Base-by-base conservation (phyloP, 179 eudicot genomes). In the Beta corolliflora region DNA sequence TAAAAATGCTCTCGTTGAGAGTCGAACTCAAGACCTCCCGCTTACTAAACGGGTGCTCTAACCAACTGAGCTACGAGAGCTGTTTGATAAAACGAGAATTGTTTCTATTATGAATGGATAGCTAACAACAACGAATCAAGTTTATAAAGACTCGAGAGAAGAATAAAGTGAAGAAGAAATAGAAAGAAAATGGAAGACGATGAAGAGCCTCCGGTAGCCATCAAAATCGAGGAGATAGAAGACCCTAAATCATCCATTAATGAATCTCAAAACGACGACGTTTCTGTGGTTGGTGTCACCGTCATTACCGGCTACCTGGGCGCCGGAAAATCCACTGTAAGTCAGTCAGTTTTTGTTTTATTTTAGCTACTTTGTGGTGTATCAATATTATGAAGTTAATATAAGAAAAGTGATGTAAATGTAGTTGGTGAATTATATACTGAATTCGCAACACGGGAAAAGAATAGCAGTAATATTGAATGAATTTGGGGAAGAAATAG, bases 241-340 rank as follows among this genome's bases (percentile, higher is more conserved):
- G 55, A 25, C 60, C 53, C 29, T 5, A 74, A 69, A 0, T 78
- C 69, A 73, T 74, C 85, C 72, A 79, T 77, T 64, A 75, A 77
- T 48, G 67, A 12, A 25, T 83, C 56, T 2, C 80, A 76, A 65
- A 84, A 71, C 81, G 86, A 73, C 65, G 88, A 77, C 41, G 85
- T 80, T 55, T 77, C 88, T n/a, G 96, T 93, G 48, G 98, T 94
- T 59, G 97, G 97, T 70, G 97, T 95, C 23, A 93, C 98, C 73
- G 97, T 95, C 81, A 91, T 95, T 83, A 93, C 97, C 50, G 98
- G 97, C 45, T 95, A 95, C 84, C 94, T 95, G 83, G 97, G 98
- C 53, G 97, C 97, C 79, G 98, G 97, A 50, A 95, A 95, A 86
- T 95, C 98, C 73, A 95, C 97, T 29, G 97, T 93, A 91, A 81